phyloP scores from a whole-genome alignment of 768 basidiomycete species.

The Pulveroboletus sp. region DNA sequence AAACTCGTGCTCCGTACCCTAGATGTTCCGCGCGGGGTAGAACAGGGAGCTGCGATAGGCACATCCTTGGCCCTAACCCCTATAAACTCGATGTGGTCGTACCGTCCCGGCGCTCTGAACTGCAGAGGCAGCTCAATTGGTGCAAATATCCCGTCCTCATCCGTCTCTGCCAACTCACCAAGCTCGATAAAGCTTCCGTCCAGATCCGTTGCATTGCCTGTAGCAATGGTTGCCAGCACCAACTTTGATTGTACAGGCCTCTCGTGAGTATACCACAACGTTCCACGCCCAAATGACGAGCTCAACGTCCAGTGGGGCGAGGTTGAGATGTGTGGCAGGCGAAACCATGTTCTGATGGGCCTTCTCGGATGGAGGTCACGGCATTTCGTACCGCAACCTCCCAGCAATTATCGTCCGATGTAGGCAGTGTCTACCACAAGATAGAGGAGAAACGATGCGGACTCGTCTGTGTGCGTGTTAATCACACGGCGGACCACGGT shows the following conservation, averaged over 20 bases:
- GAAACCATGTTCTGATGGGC: conserved; percentile 58
- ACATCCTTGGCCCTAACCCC: conserved; percentile 87
- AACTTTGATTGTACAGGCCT: conserved; percentile 67
- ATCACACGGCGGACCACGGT: conserved; percentile 60
- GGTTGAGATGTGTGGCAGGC: conserved; percentile 60
- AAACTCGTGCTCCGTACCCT: conserved; percentile 42
- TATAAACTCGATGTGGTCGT: conserved; percentile 83
- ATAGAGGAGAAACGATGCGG: conserved; percentile 31
- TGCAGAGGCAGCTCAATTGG: conserved; percentile 11
- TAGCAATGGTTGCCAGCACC: conserved; percentile 64
- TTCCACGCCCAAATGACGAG: conserved; percentile 52
- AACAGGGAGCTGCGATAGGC: conserved; percentile 67
- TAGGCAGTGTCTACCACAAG: conserved; percentile 12
- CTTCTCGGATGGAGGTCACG: conserved; percentile 60
- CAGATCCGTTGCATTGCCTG: conserved; percentile 36
- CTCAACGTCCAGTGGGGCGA: conserved; percentile 56
- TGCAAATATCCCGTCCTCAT: conserved; percentile 3
- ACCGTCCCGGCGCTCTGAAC: conserved; percentile 35
- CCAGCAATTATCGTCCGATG: conserved; percentile 6
- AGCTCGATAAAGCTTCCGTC: conserved; percentile 54
- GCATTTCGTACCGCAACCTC: conserved; percentile 14
- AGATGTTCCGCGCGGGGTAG: conserved; percentile 54
- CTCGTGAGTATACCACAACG: conserved; percentile 70
- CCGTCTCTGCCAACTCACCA: conserved; percentile 49
- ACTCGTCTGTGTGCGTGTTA: conserved; percentile 42